Conservation (phyloP, 352 stramenopile genomes). For the Phytophthora cajani region DNA sequence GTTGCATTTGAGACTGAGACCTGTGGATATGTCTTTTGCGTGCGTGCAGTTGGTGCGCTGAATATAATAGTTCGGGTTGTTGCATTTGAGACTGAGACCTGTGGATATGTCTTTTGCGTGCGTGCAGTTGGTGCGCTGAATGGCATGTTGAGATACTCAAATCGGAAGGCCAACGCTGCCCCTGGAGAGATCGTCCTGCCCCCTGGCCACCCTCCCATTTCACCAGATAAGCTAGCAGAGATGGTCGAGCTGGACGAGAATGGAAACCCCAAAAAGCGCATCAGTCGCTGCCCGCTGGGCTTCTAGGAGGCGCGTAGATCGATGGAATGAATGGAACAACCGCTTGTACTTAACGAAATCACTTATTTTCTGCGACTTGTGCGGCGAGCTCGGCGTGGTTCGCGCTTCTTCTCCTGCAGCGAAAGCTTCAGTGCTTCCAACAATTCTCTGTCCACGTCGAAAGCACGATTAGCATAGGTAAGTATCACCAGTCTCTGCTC, state of each 20-base stretch:
- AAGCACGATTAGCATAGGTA: not conserved
- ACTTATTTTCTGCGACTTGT: conserved; percentile 47
- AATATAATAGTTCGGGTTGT: conserved; percentile 15
- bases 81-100: not conserved
- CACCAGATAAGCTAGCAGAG: conserved; percentile 43
- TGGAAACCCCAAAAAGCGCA: conserved; percentile 57
- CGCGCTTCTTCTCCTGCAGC: conserved; percentile 73
- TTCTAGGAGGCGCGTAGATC: conserved; percentile 36
- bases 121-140: conserved; percentile 45
- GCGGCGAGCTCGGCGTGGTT: conserved; percentile 52
- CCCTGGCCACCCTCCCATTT: conserved; percentile 44
- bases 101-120: too few relatives aligned
- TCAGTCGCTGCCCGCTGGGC: conserved; percentile 67
- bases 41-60: conserved; percentile 40
- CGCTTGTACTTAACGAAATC: not conserved
- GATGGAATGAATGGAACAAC: not conserved
- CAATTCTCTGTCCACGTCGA: conserved; percentile 45
- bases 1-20: not conserved
- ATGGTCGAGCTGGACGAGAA: conserved; percentile 48
- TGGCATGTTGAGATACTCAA: conserved; percentile 53
- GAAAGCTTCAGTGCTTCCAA: conserved; percentile 60
- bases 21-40: too few relatives aligned
- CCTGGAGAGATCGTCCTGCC: conserved; percentile 45
- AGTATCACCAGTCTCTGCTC: not conserved
- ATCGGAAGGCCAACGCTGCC: conserved; percentile 37